These are phyloP conservation scores for Coemansia sp. DNA, from an alignment of 192 early-diverging fungal species.

Conservation along the genomic window DNA sequence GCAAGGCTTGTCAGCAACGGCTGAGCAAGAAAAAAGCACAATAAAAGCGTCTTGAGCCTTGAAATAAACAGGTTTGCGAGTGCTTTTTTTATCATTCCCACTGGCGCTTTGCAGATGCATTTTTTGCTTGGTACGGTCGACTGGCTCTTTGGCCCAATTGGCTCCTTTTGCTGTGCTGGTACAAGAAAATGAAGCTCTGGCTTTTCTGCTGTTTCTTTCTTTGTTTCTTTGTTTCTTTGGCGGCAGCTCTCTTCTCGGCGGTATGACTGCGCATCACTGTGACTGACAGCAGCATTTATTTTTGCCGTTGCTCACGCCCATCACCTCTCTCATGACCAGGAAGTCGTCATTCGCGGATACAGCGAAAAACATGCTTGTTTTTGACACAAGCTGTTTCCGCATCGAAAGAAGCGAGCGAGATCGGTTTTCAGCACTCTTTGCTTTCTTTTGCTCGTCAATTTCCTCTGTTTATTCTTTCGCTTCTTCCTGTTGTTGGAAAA, in stretches of 20 bases:
- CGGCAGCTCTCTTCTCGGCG: background rate
- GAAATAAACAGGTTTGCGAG: no score
- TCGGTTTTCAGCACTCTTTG: background rate
- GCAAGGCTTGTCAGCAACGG: background rate
- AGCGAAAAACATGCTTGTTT: background rate
- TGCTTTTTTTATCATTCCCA: no score
- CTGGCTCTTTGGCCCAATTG: no score
- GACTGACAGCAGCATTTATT: background rate
- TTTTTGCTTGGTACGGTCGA: no score
- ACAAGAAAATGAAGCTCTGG: no score
- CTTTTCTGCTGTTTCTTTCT: no score
- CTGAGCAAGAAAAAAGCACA: no score
- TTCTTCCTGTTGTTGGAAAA: background rate
- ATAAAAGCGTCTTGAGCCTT: no score
- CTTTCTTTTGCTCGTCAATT: background rate
- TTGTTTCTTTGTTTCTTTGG: no score
- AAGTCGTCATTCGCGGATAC: background rate
- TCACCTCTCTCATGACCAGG: background rate
- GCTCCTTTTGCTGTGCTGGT: no score
- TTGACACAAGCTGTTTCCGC: background rate
- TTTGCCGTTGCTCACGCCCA: background rate
- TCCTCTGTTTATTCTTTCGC: background rate
- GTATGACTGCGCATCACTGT: background rate
- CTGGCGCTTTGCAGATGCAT: no score
- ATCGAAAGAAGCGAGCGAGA: background rate